Evolutionary conservation across 2,329 filamentous ascomycete genomes (phyloP).

Genomic region (Fusarium citri): DNA sequence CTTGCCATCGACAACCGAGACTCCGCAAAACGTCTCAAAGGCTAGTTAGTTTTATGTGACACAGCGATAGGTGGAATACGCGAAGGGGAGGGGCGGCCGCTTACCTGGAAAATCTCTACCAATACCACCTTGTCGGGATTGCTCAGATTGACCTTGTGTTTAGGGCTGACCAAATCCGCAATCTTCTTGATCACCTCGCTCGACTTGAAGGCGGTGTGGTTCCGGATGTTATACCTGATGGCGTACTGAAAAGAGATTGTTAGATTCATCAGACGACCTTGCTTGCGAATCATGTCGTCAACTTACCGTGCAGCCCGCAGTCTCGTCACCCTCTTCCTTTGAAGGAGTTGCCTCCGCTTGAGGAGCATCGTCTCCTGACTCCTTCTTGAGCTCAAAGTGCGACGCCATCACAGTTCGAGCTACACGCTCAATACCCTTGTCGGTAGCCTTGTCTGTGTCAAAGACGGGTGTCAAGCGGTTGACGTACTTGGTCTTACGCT

Average conservation of each 20-base stretch:
- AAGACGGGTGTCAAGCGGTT: constrained; percentile 68
- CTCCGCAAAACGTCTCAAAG: constrained; percentile 76
- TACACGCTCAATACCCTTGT: constrained; percentile 74
- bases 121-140: constrained; percentile 83
- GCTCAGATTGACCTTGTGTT: constrained; percentile 81
- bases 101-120: constrained; percentile 83
- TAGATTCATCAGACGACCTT: constrained; percentile 23
- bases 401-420: constrained; percentile 70
- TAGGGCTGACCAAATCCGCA: constrained; percentile 71
- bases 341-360: constrained; percentile 22
- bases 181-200: constrained; percentile 77
- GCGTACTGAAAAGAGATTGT: constrained; percentile 70
- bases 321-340: constrained; percentile 26
- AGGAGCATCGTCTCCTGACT: constrained; percentile 33
- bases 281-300: constrained; percentile 15
- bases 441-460: constrained; percentile 71
- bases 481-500: constrained; percentile 66
- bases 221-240: constrained; percentile 82
- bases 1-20: constrained; percentile 77
- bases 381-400: constrained; percentile 66
- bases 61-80: constrained; percentile 35
- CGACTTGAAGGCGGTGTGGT: constrained; percentile 75
- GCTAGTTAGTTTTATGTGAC: constrained; percentile 37
- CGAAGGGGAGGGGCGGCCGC: constrained; percentile 35
- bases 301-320: constrained; percentile 58